Evolutionary conservation across 2,329 filamentous ascomycete species (phyloP).

Genomic region (Diaporthe amygdali): DNA sequence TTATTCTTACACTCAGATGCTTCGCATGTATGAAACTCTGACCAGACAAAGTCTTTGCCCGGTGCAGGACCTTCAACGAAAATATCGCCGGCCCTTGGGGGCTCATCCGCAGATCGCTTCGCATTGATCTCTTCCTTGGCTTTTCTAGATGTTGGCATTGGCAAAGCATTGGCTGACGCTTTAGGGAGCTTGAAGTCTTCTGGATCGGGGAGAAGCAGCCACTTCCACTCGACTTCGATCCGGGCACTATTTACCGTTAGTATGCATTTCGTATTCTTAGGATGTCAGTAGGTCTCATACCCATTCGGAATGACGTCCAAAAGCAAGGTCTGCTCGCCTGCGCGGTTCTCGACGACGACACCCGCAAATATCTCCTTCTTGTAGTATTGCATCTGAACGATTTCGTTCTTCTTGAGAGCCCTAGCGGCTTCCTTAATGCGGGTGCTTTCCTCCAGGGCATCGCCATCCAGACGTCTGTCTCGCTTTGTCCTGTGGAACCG

Average conservation of each 20-base stretch:
- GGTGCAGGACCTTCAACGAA: constrained; percentile 59
- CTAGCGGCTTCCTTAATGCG: constrained; percentile 72
- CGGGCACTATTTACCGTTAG: constrained; percentile 66
- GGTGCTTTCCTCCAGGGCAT: constrained; percentile 72
- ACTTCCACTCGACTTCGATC: constrained; percentile 85
- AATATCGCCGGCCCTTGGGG: constrained; percentile 67
- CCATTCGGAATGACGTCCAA: constrained; percentile 85
- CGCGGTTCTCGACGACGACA: constrained; percentile 81
- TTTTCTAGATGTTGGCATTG: constrained; percentile 68
- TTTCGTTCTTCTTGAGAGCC: constrained; percentile 72
- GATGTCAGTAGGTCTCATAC: constrained; percentile 53
- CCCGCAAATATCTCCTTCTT: constrained; percentile 91
- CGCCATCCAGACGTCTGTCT: constrained; percentile 74
- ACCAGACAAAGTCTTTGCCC: constrained; percentile 64
- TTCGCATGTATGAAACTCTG: constrained; percentile 76
- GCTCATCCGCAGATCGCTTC: constrained; percentile 64
- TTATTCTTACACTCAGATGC: constrained; percentile 51
- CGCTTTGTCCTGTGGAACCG: constrained; percentile 92
- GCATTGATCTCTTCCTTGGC: constrained; percentile 72
- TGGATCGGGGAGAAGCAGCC: constrained; percentile 75
- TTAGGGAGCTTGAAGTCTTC: constrained; percentile 75
- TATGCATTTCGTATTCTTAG: constrained; percentile 17
- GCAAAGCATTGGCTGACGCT: constrained; percentile 74
- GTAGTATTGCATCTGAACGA: constrained; percentile 86
- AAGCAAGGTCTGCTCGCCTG: constrained; percentile 75